phyloP scores from a whole-genome alignment of 2,329 filamentous ascomycete species.

The Chalara sp. region DNA sequence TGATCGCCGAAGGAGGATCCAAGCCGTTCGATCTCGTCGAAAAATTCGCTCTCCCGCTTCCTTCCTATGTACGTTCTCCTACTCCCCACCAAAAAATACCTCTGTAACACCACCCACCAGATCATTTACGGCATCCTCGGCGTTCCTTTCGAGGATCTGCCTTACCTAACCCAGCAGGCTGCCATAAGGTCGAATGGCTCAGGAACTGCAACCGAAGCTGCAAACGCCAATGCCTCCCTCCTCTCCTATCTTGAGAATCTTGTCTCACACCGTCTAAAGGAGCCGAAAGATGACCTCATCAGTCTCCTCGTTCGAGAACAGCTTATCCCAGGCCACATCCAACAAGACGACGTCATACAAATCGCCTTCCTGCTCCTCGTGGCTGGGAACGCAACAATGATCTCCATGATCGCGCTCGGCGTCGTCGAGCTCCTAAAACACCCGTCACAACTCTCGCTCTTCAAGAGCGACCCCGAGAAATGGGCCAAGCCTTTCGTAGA shows the following conservation, averaged over 20 bases:
- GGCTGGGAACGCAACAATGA: conserved; percentile 45
- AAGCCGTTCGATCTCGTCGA: conserved; percentile 39
- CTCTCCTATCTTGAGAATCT: conserved; percentile 38
- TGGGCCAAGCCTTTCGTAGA: conserved; percentile 36
- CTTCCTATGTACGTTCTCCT: conserved; percentile 38
- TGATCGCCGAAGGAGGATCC: conserved; percentile 31
- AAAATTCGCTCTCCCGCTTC: conserved; percentile 39
- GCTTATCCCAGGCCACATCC: conserved; percentile 26
- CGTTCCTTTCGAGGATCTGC: too few relatives aligned
- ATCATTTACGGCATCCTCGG: too few relatives aligned
- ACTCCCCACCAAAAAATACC: conserved; percentile 27
- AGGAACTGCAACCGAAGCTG: conserved; percentile 38
- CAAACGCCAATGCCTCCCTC: conserved; percentile 38
- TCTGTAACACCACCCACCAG: too few relatives aligned
- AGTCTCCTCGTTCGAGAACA: conserved; percentile 29
- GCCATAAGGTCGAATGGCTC: conserved; percentile 41
- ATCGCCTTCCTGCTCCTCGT: conserved; percentile 44
- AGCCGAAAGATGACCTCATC: conserved; percentile 39
- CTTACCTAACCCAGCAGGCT: conserved; percentile 29
- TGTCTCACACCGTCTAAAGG: conserved; percentile 32
- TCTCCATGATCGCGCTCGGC: conserved; percentile 43
- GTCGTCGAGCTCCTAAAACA: conserved; percentile 38
- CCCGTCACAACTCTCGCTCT: conserved; percentile 33
- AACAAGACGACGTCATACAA: conserved; percentile 29
- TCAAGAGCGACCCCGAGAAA: conserved; percentile 32